Percentiles rank a stretch among this genome's conserved stretches.
Conservation (phyloP, 768 basidiomycete species). For the Hirschioporus abietinus region DNA sequence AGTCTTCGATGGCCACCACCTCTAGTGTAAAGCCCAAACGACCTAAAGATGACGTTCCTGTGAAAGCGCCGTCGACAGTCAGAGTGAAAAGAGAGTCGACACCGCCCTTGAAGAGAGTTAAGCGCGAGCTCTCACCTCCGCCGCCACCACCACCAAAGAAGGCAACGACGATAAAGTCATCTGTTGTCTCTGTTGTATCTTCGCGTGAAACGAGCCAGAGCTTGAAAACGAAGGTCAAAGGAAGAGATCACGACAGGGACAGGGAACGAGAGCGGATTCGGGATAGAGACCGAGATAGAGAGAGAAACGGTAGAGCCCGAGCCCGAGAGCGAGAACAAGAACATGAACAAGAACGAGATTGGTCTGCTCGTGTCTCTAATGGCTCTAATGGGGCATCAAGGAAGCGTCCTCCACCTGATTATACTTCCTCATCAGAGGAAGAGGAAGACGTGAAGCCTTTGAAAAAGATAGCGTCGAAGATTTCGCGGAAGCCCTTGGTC, state of each 20-base stretch:
- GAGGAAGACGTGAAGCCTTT: constrained; percentile 1
- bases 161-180: constrained; percentile 14
- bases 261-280: constrained; percentile 4
- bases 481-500: not conserved
- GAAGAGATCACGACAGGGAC: constrained; percentile 16
- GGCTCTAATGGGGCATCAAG: not conserved
- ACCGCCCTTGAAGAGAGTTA: constrained; percentile 27
- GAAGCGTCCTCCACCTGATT: not conserved
- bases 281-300: not conserved
- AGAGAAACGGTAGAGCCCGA: not conserved
- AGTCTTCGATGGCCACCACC: constrained; percentile 19
- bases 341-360: constrained; percentile 13
- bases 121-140: constrained; percentile 31
- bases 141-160: constrained; percentile 17
- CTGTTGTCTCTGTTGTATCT: constrained; percentile 10
- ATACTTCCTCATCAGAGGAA: not conserved
- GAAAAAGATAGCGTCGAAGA: not conserved
- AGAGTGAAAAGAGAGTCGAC: constrained; percentile 31
- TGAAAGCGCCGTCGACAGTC: constrained; percentile 12
- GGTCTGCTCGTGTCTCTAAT: constrained; percentile 14
- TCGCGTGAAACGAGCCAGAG: constrained; percentile 9
- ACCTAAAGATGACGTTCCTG: constrained; percentile 35
- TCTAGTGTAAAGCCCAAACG: constrained; percentile 30
- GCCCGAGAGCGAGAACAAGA: constrained; percentile 6
- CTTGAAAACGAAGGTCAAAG: constrained; percentile 8